Evolutionary conservation across 495 filamentous ascomycete genomes (phyloP), one percentile per base, ranked within the genome.

Genomic region (Penicillium waksmanii): DNA sequence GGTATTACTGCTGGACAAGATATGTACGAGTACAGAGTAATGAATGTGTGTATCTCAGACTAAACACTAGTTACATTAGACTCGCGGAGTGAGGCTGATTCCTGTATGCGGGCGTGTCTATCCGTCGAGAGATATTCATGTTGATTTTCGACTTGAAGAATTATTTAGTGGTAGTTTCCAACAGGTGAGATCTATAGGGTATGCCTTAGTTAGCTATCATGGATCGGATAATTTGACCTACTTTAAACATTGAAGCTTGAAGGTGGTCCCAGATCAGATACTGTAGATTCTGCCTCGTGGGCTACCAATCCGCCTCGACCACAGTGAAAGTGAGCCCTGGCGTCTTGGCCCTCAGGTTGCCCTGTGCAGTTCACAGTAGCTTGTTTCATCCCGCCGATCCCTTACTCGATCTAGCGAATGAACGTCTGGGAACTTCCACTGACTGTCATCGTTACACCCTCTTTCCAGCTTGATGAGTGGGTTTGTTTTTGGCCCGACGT

Each of bases 301-400:
- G 60, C 56, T 49, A 50, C 13, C 36, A 58, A 53, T 61, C 13
- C 50, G 62, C 62, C 62, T 61, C 50, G 49, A 46, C 11, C 35
- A 13, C 12, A 48, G 27, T 5, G 48, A 27, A 31, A 25, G 57
- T 58, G 36, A 55, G 51, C 57, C 40, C 51, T 44, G 46, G 19
- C 51, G 3, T 42, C 51, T 54, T 54, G 43, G 55, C 51, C 57
- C 34, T 51, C 42, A 6, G 5, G 7, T 17, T 34, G 12, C 23
- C 48, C 23, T 35, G 34, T 53, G 52, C 43, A 58, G 50, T 58
- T 54, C 36, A 58, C 62, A 27, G 53, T 63, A 63, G 60, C 53
- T 55, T 58, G 64, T 66, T 66, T 66, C 64, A 66, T n/a, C 3
- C 3, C n/a, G 64, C 33, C 18, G 64, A 66, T 66, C 64, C 43